phyloP scores from a whole-genome alignment of 2,329 filamentous ascomycete genomes.

The Diplodia intermedia region DNA sequence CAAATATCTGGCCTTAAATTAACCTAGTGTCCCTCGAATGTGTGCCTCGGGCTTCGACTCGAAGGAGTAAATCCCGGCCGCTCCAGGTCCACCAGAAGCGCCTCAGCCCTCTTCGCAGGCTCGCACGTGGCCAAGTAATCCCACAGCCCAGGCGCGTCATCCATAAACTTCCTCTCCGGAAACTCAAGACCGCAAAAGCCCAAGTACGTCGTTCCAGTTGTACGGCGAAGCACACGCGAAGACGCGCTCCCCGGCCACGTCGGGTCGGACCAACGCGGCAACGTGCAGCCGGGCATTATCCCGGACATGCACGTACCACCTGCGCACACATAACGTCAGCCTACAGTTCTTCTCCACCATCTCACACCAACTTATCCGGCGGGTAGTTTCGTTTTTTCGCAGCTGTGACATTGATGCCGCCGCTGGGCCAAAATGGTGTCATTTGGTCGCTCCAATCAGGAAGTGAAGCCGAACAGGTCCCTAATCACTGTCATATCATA shows the following conservation, averaged over 20 bases:
- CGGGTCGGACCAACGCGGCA: conserved; percentile 34
- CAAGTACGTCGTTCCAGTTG: conserved; percentile 34
- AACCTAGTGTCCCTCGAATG: neutral
- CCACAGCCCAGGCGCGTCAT: conserved; percentile 23
- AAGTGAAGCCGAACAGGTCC: no score
- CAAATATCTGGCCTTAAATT: no score
- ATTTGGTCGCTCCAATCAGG: no score
- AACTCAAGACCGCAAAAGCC: conserved; percentile 16
- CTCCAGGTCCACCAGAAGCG: neutral
- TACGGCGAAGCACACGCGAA: conserved; percentile 34
- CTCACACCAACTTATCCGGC: no score
- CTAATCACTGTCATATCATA: no score
- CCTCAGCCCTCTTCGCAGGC: conserved; percentile 24
- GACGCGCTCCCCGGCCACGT: conserved; percentile 34
- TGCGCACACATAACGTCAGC: conserved; percentile 3
- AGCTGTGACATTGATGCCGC: no score
- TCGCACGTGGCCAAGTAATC: conserved; percentile 31
- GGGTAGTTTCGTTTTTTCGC: no score
- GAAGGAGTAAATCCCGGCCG: neutral
- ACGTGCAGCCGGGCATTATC: conserved; percentile 38
- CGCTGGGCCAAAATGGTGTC: no score
- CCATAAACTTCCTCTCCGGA: neutral
- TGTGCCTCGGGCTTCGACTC: neutral
- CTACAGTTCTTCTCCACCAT: no score
- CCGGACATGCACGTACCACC: conserved; percentile 36